Percentiles rank a stretch among this genome's conserved stretches.
Conservation (phyloP, 345 rosid species). For the Mercurialis annua region DNA sequence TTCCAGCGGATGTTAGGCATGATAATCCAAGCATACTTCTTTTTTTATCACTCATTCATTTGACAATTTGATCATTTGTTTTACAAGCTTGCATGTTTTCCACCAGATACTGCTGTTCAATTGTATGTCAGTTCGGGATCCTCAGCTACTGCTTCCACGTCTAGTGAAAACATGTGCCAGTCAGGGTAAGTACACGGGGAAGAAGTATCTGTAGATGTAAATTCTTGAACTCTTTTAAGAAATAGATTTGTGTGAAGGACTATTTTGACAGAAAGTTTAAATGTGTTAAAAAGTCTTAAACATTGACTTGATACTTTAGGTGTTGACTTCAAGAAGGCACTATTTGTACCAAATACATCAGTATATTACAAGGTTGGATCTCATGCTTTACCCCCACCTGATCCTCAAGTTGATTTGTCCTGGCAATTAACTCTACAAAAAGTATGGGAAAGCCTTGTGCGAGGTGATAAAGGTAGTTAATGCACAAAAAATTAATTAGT, state of each 20-base stretch:
- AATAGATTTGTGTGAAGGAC: neutral
- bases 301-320: slow-evolving; percentile 39
- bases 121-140: slow-evolving; percentile 93
- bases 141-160: slow-evolving; percentile 63
- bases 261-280: slow-evolving; percentile 8
- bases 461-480: slow-evolving; percentile 46
- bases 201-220: slow-evolving; percentile 15
- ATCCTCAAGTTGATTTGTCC: slow-evolving; percentile 51
- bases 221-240: neutral
- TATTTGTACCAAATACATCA: slow-evolving; percentile 83
- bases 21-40: neutral
- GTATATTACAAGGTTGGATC: slow-evolving; percentile 84
- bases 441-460: slow-evolving; percentile 69
- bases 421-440: slow-evolving; percentile 84
- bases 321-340: slow-evolving; percentile 75
- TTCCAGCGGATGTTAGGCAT: neutral
- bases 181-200: slow-evolving; percentile 39
- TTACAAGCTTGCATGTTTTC: slow-evolving; percentile 4
- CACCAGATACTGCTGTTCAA: slow-evolving; percentile 87
- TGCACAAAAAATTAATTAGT: neutral
- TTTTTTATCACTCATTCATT: neutral
- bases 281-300: neutral
- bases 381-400: slow-evolving; percentile 40
- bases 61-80: too few species aligned
- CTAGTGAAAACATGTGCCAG: slow-evolving; percentile 49